These are phyloP conservation scores for Tetrahymena borealis DNA, from an alignment of 73 alveolate species.

Conservation along the genomic window DNA sequence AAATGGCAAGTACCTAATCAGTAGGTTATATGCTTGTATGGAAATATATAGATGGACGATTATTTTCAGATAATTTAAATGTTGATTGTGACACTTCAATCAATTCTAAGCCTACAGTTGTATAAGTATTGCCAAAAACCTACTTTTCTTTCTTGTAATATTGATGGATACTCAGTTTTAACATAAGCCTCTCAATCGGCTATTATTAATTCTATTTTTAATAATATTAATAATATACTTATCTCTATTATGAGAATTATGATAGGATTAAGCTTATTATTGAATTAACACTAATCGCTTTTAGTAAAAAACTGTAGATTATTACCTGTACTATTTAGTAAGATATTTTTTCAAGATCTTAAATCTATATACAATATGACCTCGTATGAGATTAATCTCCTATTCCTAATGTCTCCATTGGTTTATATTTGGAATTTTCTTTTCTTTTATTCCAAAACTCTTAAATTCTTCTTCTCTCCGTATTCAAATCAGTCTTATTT, in stretches of 20 bases:
- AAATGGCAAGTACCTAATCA: not conserved
- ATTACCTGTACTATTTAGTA: not conserved
- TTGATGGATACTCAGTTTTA: not conserved
- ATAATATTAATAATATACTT: not conserved
- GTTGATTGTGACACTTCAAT: not conserved
- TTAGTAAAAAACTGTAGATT: not conserved
- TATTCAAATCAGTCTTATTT: not conserved
- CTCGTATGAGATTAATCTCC: not conserved
- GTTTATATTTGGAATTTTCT: not conserved
- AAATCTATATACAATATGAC: not conserved
- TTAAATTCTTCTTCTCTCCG: not conserved
- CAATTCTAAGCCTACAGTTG: not conserved
- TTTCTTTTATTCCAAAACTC: not conserved
- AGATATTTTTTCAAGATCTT: not conserved
- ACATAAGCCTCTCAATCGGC: not conserved
- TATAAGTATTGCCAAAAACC: not conserved
- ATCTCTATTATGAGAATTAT: too few relatives aligned
- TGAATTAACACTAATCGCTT: too few relatives aligned
- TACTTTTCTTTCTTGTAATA: not conserved
- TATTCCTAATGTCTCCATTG: not conserved
- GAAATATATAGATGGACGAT: not conserved
- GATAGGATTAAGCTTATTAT: too few relatives aligned
- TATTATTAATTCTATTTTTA: not conserved
- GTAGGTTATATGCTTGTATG: not conserved
- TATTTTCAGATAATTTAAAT: not conserved